Base-by-base conservation (phyloP, 176 grass and related monocot species). In the Avena eriantha region DNA sequence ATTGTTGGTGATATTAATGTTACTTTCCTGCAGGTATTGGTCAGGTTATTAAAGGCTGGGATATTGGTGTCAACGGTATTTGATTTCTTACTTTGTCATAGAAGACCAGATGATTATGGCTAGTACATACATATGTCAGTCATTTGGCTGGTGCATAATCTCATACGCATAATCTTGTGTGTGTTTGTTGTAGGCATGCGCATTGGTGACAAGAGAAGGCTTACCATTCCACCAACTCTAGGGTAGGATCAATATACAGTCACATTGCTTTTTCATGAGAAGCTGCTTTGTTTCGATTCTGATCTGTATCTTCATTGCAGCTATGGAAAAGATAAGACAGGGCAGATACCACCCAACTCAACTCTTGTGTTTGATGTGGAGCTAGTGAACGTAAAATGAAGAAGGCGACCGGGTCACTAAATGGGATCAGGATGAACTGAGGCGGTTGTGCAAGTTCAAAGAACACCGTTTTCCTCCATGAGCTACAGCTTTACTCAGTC, bases 21-120 rank as follows among this genome's bases (percentile, higher is more conserved):
- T 76, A 29, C 22, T 53, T 85, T 80, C 19, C 87, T 92, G 80
- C 85, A 99, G 97, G 97, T 87, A 74, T 91, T 91, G 92, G 92
- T 41, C 22, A 93, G 60, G 94, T 99, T 78, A 96, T 99, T 81
- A 93, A 94, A 80, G 97, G 97, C 74, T 99, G 92, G 97, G 97
- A 99, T 56, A 65, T 99, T 18, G 97, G 94, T 31, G 60, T 99
- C 26, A 89, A 81, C 77, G 94, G 94, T 99, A 99, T 66, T 29
- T 66, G 26, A 18, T 18, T 12, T 57, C 59, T 55, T 49, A 69
- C 47, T n/a, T 84, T 84, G 48, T 58, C 48, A 22, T 43, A 41
- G 0, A 87, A 75, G 11, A 18, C 9, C 31, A 18, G 23, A 48
- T 18, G n/a, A 22, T 47, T 76, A 8, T 61, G 22, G 7, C 12